Evolutionary conservation across 2,329 filamentous ascomycete genomes (phyloP), one percentile per base, ranked within the genome.

Genomic region (Fusarium tuaranense): DNA sequence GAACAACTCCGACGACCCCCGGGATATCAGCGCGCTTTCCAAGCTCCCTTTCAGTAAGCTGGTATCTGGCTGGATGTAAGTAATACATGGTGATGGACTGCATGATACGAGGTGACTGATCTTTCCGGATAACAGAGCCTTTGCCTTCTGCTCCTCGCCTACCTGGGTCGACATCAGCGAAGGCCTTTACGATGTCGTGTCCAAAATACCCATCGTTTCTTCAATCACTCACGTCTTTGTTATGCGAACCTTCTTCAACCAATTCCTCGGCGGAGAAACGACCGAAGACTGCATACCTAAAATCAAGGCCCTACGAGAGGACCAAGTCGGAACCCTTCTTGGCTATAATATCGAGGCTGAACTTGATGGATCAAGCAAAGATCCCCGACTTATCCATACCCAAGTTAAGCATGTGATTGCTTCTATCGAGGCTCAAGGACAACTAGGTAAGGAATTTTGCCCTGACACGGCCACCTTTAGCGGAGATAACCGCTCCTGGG

Each of bases 291-390:
- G 71, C 30, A 67, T 76, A 8, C 73, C 76, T 7, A 77, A 76
- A 22, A 77, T 78, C 7, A 58, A 73, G 7, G 27, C 32, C 4
- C 51, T 76, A 10, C 74, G 76, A 7, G 25, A 68, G 5, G 44
- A 58, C 7, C 59, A 69, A 3, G 63, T 74, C 12, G 74, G 72
- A 20, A 74, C 71, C 3, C 62, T 78, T 36, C 70, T 76, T 2
- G 74, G 76, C 2, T 76, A 78, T 46, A 76, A 75, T 20, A 76
- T 76, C 20, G 74, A 78, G 55, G 74, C 74, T 2, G 67, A 70
- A 13, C 25, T 69, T 44, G 72, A 76, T n/a, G 74, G 74, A n/a
- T 75, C 70, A 12, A 78, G 74, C 67, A 78, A 78, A 16, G 72
- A 78, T 32, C 70, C 72, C 5, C 13, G 74, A 12, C 32, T 78